Evolutionary conservation across 257 asterid genomes (phyloP).

Genomic region (Petunia secreta): DNA sequence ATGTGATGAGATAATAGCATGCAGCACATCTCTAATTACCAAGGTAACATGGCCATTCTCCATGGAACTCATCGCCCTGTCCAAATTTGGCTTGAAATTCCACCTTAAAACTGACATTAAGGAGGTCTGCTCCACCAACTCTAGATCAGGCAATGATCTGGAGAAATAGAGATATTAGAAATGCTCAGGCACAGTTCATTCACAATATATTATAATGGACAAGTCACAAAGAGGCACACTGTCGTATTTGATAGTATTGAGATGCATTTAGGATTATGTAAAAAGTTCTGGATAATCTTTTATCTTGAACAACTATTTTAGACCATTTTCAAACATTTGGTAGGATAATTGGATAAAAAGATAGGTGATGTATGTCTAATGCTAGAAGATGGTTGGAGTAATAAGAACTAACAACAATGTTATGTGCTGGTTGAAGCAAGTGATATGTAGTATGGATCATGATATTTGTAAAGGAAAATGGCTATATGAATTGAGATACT

Average conservation of each 20-base stretch:
- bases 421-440: slow-evolving; percentile 14
- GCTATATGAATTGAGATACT: slow-evolving; percentile 4
- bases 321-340: neutral
- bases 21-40: slow-evolving; percentile 47
- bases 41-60: slow-evolving; percentile 62
- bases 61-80: slow-evolving; percentile 62
- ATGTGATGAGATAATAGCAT: neutral
- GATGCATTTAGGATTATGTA: neutral
- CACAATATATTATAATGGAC: neutral
- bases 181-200: neutral
- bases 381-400: slow-evolving; percentile 17
- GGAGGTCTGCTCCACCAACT: slow-evolving; percentile 68
- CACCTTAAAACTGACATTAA: slow-evolving; percentile 69
- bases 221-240: neutral
- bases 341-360: neutral
- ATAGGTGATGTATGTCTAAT: neutral
- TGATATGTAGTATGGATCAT: neutral
- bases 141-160: slow-evolving; percentile 89
- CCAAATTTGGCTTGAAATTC: slow-evolving; percentile 80
- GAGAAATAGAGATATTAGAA: slow-evolving; percentile 35
- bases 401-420: too few relatives aligned
- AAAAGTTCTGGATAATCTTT: neutral
- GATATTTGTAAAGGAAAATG: neutral
- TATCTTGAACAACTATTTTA: slow-evolving; percentile 14
- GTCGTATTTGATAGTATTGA: neutral